Evolutionary conservation across 2,329 filamentous ascomycete genomes (phyloP).

Genomic region (Talaromyces sp.): DNA sequence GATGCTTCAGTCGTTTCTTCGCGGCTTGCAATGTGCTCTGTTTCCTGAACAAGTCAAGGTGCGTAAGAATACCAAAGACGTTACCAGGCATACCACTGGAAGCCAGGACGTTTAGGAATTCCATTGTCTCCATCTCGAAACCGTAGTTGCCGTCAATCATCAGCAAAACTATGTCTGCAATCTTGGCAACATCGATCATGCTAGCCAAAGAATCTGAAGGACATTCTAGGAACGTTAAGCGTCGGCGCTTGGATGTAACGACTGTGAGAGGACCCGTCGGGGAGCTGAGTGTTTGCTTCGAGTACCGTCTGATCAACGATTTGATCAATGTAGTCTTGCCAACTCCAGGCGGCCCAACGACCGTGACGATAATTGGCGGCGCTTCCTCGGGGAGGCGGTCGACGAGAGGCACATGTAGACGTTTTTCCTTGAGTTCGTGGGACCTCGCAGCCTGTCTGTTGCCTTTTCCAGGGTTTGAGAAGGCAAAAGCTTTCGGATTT

Average conservation of each 20-base stretch:
- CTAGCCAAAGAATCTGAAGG: conserved; percentile 89
- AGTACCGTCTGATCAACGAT: conserved; percentile 87
- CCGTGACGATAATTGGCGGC: conserved; percentile 84
- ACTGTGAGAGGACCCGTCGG: conserved; percentile 92
- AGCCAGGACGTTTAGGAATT: conserved; percentile 92
- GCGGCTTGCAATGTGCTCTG: conserved; percentile 86
- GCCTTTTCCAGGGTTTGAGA: conserved; percentile 74
- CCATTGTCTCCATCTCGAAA: conserved; percentile 99
- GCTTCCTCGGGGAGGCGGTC: conserved; percentile 94
- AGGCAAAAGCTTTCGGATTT: conserved; percentile 89
- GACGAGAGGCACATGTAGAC: conserved; percentile 92
- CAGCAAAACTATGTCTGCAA: conserved; percentile 92
- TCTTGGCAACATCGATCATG: conserved; percentile 96
- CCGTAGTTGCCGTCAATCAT: conserved; percentile 99
- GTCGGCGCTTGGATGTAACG: conserved; percentile 91
- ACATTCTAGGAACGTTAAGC: conserved; percentile 93
- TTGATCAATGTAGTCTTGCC: conserved; percentile 96
- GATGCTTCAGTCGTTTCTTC: conserved; percentile 93
- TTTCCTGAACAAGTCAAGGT: conserved; percentile 92
- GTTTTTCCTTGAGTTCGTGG: conserved; percentile 82
- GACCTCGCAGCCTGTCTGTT: conserved; percentile 62
- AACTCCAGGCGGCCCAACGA: conserved; percentile 86
- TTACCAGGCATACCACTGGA: conserved; percentile 97
- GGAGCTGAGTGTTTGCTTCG: conserved; percentile 88
- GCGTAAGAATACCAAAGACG: conserved; percentile 93